Base-by-base conservation (phyloP, 2,329 filamentous ascomycete genomes). In the Fusarium foetens region DNA sequence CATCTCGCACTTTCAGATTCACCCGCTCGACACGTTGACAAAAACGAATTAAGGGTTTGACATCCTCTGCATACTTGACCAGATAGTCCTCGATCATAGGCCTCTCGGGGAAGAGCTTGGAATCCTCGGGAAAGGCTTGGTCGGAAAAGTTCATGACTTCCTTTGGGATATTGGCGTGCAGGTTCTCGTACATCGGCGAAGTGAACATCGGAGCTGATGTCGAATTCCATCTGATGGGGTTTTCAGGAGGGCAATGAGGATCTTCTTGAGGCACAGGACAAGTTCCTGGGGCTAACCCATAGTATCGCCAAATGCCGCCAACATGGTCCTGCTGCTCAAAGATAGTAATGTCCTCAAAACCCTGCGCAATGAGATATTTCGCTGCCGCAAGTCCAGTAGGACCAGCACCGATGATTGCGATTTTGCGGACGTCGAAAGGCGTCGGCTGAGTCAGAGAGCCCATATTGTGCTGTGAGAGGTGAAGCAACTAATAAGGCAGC, bases 271-370 rank as follows among this genome's bases (percentile, higher is more conserved):
- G 94, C 41, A 95, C 84, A 38, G 74, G 86, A 74, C 78, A 86
- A 66, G 78, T 83, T 73, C 74, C 87, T 69, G 79, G 85, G 61
- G 80, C 86, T 66, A 80, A 81, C 33, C 85, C 83, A 70, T 87
- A 91, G 80, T 97, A 94, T 77, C 94, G 92, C 95, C 95, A 98
- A 14, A 96, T 89, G 5, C 96, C 95, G 63, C 94, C 95, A 11
- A 92, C 88, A 52, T 89, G 86, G 48, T 86, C 84, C 72, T 94
- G 91, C 81, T 97, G 94, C 81, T 98, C 96, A 77, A 93, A 97
- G 42, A 98, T 81, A 66, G 91, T 88, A 66, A 98, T 91, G 35
- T 85, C 87, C 17, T 90, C 83, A 77, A 96, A 96, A 41, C 84
- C 77, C 86, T 92, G 94, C 1, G 92, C 93, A 16, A 88, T 80